Percentiles rank a stretch among this genome's conserved stretches.
phyloP scores from a whole-genome alignment of 176 grass and related monocot species.

The Elymus sibiricus region DNA sequence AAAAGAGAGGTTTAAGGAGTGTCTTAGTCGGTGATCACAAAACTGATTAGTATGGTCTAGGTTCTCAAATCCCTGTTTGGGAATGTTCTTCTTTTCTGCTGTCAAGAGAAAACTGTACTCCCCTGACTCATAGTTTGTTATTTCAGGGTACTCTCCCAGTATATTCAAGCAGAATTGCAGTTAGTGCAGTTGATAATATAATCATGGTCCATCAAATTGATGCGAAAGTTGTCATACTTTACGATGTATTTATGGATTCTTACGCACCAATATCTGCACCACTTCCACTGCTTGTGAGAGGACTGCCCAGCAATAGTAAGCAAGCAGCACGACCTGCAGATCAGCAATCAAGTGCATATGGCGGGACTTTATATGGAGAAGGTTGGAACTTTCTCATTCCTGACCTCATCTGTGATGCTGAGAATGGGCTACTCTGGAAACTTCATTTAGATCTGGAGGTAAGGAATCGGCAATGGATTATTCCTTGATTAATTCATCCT shows the following conservation, averaged over 20 bases:
- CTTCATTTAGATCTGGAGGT: constrained; percentile 86
- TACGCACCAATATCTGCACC: constrained; percentile 88
- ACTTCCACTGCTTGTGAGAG: constrained; percentile 80
- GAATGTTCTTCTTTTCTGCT: background rate
- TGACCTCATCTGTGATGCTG: constrained; percentile 80
- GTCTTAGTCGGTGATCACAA: background rate
- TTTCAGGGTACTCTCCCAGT: constrained; percentile 73
- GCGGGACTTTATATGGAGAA: constrained; percentile 81
- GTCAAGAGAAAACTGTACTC: background rate
- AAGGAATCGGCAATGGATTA: constrained; percentile 14
- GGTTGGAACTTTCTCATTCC: constrained; percentile 93
- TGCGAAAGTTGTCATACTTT: constrained; percentile 95
- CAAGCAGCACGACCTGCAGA: constrained; percentile 44
- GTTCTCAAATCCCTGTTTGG: background rate
- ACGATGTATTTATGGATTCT: constrained; percentile 81
- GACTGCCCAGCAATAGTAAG: constrained; percentile 51
- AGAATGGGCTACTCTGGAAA: constrained; percentile 89
- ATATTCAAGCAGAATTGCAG: constrained; percentile 88
- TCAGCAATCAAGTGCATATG: constrained; percentile 70
- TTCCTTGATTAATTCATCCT: constrained; percentile 14
- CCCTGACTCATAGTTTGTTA: constrained; percentile 21
- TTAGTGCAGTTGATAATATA: constrained; percentile 90
- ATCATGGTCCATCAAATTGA: constrained; percentile 94
- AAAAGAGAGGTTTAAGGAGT: no score
- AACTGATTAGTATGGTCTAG: background rate